Base-by-base conservation (phyloP, 495 filamentous ascomycete species). In the Hypoxylon fragiforme region DNA sequence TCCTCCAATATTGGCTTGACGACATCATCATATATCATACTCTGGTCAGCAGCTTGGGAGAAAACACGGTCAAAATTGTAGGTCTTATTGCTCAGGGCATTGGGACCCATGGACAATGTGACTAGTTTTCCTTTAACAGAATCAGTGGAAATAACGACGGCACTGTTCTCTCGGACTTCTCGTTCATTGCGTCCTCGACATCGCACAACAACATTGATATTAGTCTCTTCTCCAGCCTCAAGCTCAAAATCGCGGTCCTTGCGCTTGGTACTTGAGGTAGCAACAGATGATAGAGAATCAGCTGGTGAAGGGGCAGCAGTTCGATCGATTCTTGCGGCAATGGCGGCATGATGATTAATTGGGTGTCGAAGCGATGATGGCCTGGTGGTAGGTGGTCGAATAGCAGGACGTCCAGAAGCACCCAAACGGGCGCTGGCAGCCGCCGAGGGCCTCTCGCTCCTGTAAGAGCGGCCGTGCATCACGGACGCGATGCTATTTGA, bases 61-160 rank as follows among this genome's bases (percentile, higher is more conserved):
- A 97, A 98, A 39, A 97, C 95, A 56, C 90, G 92, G 70, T 98
- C 94, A 64, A 98, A 98, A 50, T 87, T 85, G 67, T 97, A 98
- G 1, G 90, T 87, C 73, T 98, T 98, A 68, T 97, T 96, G 69
- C 89, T 95, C 34, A 97, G 70, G 26, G 91, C 86, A 68, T 84
- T 94, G 9, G 91, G 87, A 16, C 92, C 94, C 91, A 98, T 95
- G 2, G 89, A 91, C 28, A 98, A 71, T 47, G 92, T 85, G 20
- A 98, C 83, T 26, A 76, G 78, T 58, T 87, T 90, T 4, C 91
- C 91, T 60, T 88, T 91, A 18, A 90, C 82, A 1, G 89, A 92
- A 53, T 95, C 89, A 3, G 92, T 95, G 7, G 81, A 83, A 2
- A 98, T 80, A 0, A 96, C 92, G 1, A 97, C 91, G 13, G 88